Conservation (phyloP, 2,329 filamentous ascomycete genomes). For the Paecilomyces niveus region DNA sequence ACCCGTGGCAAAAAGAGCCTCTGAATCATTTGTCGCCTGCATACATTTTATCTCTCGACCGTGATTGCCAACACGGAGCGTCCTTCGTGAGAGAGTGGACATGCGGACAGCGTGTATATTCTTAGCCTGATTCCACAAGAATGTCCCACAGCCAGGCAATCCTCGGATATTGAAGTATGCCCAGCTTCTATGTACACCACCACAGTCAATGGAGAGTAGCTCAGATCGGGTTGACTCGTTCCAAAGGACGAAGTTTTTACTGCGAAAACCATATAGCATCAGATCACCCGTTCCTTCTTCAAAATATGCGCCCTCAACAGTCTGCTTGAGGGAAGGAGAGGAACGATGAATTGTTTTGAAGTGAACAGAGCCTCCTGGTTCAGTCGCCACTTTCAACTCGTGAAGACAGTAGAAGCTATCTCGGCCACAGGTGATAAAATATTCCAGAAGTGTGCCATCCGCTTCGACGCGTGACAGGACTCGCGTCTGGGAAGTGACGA, state of each 20-base stretch:
- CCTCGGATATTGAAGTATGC: constrained; percentile 40
- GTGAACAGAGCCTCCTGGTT: constrained; percentile 19
- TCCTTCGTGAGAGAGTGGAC: constrained; percentile 31
- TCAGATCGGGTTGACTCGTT: constrained; percentile 66
- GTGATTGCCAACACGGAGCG: constrained; percentile 65
- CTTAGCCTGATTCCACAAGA: constrained; percentile 70
- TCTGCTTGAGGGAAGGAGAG: constrained; percentile 62
- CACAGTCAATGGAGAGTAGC: constrained; percentile 68
- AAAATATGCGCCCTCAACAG: constrained; percentile 68
- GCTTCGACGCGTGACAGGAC: constrained; percentile 9
- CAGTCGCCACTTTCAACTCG: constrained; percentile 16
- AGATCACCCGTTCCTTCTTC: constrained; percentile 46
- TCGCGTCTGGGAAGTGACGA: constrained; percentile 58
- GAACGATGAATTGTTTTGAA: constrained; percentile 59
- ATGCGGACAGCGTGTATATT: constrained; percentile 42
- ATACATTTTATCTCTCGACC: constrained; percentile 75
- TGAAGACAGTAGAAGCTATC: constrained; percentile 71
- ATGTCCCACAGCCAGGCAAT: constrained; percentile 38
- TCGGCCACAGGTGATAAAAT: constrained; percentile 64
- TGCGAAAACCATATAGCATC: constrained; percentile 72
- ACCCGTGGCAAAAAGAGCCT: constrained; percentile 55
- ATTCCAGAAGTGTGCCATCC: constrained; percentile 14
- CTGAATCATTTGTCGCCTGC: constrained; percentile 35
- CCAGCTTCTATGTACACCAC: constrained; percentile 76
- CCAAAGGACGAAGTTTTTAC: constrained; percentile 73